These are phyloP conservation scores for Ustilago shanxiensis DNA, from an alignment of 1,284 basidiomycete genomes.

Conservation along the genomic window DNA sequence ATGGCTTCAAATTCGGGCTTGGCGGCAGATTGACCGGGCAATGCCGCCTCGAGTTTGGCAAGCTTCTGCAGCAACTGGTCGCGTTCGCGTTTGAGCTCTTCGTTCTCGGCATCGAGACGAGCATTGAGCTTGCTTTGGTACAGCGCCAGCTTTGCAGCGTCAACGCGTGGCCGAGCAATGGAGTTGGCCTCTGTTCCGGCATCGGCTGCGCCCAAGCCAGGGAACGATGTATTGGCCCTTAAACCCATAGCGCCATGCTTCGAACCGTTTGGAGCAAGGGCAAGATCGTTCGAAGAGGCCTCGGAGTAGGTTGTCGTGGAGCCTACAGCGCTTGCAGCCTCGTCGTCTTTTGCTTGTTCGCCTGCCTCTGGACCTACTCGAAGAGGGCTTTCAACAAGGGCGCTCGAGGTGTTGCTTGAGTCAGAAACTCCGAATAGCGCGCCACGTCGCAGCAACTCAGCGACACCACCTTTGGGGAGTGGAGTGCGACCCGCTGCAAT, in stretches of 20 bases:
- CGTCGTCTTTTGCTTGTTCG: conserved; percentile 29
- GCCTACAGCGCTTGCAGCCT: conserved; percentile 34
- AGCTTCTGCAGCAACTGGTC: conserved; percentile 37
- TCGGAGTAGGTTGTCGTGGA: conserved; percentile 39
- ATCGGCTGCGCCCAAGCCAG: conserved; percentile 48
- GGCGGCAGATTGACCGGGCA: not conserved
- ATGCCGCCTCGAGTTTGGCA: conserved; percentile 22
- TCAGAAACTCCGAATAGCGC: conserved; percentile 43
- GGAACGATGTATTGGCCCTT: conserved; percentile 52
- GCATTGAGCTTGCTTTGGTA: conserved; percentile 56
- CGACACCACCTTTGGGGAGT: conserved; percentile 45
- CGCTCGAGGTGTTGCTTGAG: conserved; percentile 31
- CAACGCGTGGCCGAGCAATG: conserved; percentile 38
- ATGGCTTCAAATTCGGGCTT: conserved; percentile 8
- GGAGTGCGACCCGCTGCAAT: conserved; percentile 50
- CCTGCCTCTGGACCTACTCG: conserved; percentile 14
- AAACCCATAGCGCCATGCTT: conserved; percentile 43
- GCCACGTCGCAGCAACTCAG: conserved; percentile 45
- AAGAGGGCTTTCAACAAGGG: conserved; percentile 27
- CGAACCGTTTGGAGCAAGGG: conserved; percentile 38
- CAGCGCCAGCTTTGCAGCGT: conserved; percentile 45
- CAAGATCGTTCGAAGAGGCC: conserved; percentile 48
- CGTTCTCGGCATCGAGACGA: conserved; percentile 52
- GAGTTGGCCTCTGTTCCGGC: conserved; percentile 52
- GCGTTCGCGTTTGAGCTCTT: conserved; percentile 47